Evolutionary conservation across 2,329 filamentous ascomycete genomes (phyloP).

Genomic region (Fusarium bactridioides): DNA sequence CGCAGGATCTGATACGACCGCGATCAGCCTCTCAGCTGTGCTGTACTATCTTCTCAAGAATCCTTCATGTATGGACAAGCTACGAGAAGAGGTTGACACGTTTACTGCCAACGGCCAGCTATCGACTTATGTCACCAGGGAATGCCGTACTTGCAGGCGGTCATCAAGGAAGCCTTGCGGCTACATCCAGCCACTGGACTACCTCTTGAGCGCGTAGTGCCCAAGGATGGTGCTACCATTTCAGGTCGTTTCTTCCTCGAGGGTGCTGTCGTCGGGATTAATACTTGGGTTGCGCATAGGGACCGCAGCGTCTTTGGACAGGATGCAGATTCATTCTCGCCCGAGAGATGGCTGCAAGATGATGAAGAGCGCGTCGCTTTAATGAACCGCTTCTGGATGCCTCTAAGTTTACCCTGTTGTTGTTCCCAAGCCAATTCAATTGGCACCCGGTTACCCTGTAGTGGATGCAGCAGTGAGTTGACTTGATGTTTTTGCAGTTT

Average conservation of each 20-base stretch:
- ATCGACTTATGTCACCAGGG: background rate
- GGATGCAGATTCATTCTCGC: background rate
- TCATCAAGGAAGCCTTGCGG: constrained; percentile 31
- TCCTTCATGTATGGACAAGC: background rate
- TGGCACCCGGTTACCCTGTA: fast-evolving
- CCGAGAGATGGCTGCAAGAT: background rate
- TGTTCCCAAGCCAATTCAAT: fast-evolving
- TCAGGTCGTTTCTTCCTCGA: background rate
- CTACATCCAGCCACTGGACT: constrained; percentile 29
- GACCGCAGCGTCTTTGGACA: background rate
- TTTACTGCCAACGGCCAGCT: background rate
- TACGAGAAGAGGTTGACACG: background rate
- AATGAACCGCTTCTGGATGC: background rate
- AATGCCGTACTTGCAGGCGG: constrained; percentile 21
- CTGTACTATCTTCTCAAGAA: background rate
- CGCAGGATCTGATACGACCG: background rate
- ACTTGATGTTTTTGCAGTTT: fast-evolving
- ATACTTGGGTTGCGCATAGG: background rate
- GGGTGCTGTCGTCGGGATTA: background rate
- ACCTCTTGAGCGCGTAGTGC: constrained; percentile 1
- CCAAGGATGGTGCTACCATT: background rate
- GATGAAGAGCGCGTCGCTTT: background rate
- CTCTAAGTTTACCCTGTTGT: fast-evolving
- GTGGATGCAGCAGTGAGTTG: no score
- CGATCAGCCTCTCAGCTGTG: background rate